These are phyloP conservation scores for Gossypium longicalyx DNA, from an alignment of 345 rosid genomes.

Conservation along the genomic window DNA sequence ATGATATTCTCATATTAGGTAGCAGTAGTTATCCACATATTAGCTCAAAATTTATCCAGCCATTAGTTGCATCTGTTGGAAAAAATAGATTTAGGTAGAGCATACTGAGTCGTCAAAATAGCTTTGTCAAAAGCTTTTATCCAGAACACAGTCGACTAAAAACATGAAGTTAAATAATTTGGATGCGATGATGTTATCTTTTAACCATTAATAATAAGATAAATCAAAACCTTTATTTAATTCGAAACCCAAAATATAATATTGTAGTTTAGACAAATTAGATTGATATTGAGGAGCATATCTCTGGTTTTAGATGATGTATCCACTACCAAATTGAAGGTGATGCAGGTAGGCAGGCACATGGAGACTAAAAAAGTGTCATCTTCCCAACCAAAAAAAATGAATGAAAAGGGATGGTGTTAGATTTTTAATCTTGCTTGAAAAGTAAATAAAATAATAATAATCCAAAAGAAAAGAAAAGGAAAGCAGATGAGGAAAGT, in stretches of 20 bases:
- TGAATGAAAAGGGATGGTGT: too few species aligned
- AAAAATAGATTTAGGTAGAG: too few species aligned
- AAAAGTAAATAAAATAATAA: too few species aligned
- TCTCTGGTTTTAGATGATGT: constrained; percentile 33
- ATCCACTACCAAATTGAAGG: constrained; percentile 31
- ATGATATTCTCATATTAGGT: too few species aligned
- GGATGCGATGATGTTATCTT: not conserved
- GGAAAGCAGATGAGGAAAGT: constrained; percentile 6
- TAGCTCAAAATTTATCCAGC: too few species aligned
- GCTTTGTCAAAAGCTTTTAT: too few species aligned
- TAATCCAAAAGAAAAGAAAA: constrained; percentile 1
- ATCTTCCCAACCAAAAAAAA: constrained; percentile 39
- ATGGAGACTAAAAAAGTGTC: constrained; percentile 38
- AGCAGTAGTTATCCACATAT: too few species aligned
- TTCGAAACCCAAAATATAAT: not conserved
- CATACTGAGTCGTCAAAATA: too few species aligned
- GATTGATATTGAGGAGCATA: constrained; percentile 6
- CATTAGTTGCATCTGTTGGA: too few species aligned
- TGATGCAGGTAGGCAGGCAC: constrained; percentile 39
- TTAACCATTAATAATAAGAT: not conserved
- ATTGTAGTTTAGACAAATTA: not conserved
- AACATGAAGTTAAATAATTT: too few species aligned
- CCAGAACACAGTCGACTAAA: too few species aligned
- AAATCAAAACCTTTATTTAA: not conserved
- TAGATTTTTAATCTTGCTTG: too few species aligned